A percentile compares a stretch with the other conserved stretches of the same genome.
These are phyloP conservation scores for Termitomyces sp. DNA, from an alignment of 768 basidiomycete genomes.

Conservation along the genomic window DNA sequence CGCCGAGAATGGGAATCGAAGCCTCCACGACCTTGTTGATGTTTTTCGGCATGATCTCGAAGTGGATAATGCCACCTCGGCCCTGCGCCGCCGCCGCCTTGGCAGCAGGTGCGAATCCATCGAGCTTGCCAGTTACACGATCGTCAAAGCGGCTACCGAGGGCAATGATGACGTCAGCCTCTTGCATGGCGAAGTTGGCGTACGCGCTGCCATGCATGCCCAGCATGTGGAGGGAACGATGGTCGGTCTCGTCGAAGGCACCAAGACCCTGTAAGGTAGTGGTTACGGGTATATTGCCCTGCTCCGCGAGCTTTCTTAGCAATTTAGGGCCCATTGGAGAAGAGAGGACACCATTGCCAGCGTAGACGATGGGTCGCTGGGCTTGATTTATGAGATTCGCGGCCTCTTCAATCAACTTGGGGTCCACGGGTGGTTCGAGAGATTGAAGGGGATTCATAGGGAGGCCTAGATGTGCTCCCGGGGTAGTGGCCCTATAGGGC, in stretches of 20 bases:
- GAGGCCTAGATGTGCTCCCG: constrained; percentile 70
- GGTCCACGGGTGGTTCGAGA: constrained; percentile 56
- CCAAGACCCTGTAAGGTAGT: constrained; percentile 97
- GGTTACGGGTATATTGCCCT: constrained; percentile 95
- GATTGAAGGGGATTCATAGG: constrained; percentile 71
- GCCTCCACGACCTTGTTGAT: constrained; percentile 98
- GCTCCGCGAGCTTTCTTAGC: constrained; percentile 70
- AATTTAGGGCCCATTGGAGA: constrained; percentile 80
- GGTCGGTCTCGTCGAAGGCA: constrained; percentile 88
- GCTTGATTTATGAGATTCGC: constrained; percentile 91
- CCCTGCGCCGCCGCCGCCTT: constrained; percentile 80
- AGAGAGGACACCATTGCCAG: constrained; percentile 86
- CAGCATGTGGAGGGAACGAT: constrained; percentile 90
- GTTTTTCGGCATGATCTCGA: constrained; percentile 98
- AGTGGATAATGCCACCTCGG: constrained; percentile 96
- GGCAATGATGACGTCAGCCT: constrained; percentile 96
- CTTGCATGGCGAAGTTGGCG: constrained; percentile 96
- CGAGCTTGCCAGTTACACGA: constrained; percentile 91
- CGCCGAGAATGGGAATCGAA: constrained; percentile 89
- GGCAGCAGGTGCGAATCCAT: constrained; percentile 89
- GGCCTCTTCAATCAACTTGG: constrained; percentile 71
- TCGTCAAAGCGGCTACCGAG: constrained; percentile 97
- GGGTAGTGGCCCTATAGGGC: constrained; percentile 82
- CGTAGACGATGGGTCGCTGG: constrained; percentile 88
- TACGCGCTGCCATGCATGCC: constrained; percentile 99